A percentile compares a stretch with the other conserved stretches of the same genome.
Evolutionary conservation across 768 basidiomycete genomes (phyloP).

Genomic region (Mycena vitilis): DNA sequence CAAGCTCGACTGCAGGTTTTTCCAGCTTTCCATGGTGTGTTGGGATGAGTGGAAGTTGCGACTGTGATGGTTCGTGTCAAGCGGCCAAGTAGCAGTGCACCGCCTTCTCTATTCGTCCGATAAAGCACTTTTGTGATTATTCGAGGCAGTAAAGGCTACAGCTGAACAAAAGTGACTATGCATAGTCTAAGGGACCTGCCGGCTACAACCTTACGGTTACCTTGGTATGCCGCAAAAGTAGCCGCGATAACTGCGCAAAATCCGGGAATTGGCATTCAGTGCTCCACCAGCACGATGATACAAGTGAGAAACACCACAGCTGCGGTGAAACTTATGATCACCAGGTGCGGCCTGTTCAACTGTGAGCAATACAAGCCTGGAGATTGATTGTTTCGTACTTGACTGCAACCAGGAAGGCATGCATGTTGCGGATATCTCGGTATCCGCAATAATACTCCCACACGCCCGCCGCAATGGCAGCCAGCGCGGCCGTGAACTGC

Average conservation of each 20-base stretch:
- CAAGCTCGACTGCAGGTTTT: constrained; percentile 72
- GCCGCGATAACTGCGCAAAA: too few relatives aligned
- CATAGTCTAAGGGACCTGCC: too few relatives aligned
- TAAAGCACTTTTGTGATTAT: too few relatives aligned
- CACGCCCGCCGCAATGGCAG: constrained; percentile 64
- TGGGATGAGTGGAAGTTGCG: constrained; percentile 38
- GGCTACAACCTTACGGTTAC: too few relatives aligned
- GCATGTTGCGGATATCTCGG: constrained; percentile 64
- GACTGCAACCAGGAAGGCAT: constrained; percentile 68
- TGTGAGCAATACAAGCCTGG: constrained; percentile 9
- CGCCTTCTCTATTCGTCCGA: not conserved
- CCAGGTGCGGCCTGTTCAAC: constrained; percentile 58
- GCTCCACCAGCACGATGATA: constrained; percentile 58
- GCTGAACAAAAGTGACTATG: too few relatives aligned
- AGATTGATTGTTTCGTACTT: constrained; percentile 51
- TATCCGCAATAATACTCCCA: constrained; percentile 77
- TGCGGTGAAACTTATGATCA: constrained; percentile 62
- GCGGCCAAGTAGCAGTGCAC: constrained; percentile 15
- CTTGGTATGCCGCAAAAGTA: too few relatives aligned
- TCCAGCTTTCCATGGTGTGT: constrained; percentile 74
- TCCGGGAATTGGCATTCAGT: not conserved
- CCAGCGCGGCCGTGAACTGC: constrained; percentile 64
- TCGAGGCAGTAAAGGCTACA: too few relatives aligned
- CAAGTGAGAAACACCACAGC: constrained; percentile 63
- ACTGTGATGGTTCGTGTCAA: constrained; percentile 24